Percentiles rank a stretch among this genome's conserved stretches.
Conservation (phyloP, 1,139 yeast genomes). For the Hansenula anomala region DNA sequence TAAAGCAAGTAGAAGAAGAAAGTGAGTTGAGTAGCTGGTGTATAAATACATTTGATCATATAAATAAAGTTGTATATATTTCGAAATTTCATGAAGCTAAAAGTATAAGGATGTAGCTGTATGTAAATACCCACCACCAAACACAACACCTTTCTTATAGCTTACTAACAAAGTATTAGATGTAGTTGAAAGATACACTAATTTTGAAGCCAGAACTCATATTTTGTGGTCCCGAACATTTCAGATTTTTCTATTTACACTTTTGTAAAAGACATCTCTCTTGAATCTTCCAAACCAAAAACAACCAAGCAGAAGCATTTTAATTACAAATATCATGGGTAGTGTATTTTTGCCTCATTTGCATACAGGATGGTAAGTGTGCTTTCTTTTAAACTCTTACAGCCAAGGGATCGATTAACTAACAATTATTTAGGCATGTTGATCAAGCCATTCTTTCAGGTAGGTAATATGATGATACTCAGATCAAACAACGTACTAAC, state of each 20-base stretch:
- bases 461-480: slow-evolving; percentile 5
- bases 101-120: no score
- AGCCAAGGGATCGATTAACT: neutral
- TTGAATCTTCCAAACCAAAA: neutral
- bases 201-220: no score
- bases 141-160: no score
- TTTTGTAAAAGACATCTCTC: no score
- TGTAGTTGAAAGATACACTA: no score
- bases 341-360: slow-evolving; percentile 85
- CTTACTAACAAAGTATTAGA: no score
- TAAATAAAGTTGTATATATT: neutral
- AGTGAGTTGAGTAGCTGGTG: no score
- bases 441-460: slow-evolving; percentile 81
- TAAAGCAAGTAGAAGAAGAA: slow-evolving; percentile 38
- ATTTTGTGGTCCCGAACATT: no score
- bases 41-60: neutral
- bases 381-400: neutral
- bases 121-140: no score
- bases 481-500: neutral
- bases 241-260: no score
- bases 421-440: slow-evolving; percentile 61
- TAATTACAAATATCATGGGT: slow-evolving; percentile 69
- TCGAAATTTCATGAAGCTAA: neutral
- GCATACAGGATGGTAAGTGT: slow-evolving; percentile 64
- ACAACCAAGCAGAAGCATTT: no score